phyloP scores from a whole-genome alignment of 768 basidiomycete species.

The Pleurotus giganteus region DNA sequence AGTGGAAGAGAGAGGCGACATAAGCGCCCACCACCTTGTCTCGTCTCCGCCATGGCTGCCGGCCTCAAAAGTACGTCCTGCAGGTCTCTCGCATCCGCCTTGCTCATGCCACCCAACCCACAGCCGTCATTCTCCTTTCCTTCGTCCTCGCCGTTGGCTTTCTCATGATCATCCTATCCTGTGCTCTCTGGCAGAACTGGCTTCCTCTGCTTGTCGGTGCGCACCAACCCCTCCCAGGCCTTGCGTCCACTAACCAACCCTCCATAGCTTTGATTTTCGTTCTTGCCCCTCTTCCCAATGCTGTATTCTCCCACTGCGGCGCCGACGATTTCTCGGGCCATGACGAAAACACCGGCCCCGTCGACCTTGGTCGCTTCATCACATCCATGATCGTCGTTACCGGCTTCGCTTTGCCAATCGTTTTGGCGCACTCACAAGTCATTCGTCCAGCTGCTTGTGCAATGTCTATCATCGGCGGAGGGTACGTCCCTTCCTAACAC shows the following conservation, averaged over 20 bases:
- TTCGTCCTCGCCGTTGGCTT: constrained; percentile 99
- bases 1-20: not conserved
- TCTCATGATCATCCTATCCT: constrained; percentile 94
- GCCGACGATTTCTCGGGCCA: constrained; percentile 83
- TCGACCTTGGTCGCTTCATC: constrained; percentile 94
- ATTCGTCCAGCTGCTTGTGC: constrained; percentile 81
- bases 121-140: constrained; percentile 94
- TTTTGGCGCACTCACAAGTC: constrained; percentile 88
- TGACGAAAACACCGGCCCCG: constrained; percentile 64
- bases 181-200: constrained; percentile 97
- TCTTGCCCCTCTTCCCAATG: constrained; percentile 93
- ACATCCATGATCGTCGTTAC: constrained; percentile 89
- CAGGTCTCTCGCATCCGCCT: not conserved
- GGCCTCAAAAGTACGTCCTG: constrained; percentile 67
- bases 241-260: not conserved
- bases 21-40: not conserved
- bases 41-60: constrained; percentile 46
- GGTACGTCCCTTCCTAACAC: constrained; percentile 43
- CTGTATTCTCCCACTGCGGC: constrained; percentile 90
- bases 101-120: not conserved
- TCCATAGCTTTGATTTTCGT: constrained; percentile 88
- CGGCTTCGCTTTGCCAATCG: constrained; percentile 89
- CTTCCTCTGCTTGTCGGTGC: constrained; percentile 92
- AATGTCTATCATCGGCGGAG: constrained; percentile 96
- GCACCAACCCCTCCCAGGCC: constrained; percentile 25